phyloP scores from a whole-genome alignment of 2,329 filamentous ascomycete genomes.

The Capronia americana region DNA sequence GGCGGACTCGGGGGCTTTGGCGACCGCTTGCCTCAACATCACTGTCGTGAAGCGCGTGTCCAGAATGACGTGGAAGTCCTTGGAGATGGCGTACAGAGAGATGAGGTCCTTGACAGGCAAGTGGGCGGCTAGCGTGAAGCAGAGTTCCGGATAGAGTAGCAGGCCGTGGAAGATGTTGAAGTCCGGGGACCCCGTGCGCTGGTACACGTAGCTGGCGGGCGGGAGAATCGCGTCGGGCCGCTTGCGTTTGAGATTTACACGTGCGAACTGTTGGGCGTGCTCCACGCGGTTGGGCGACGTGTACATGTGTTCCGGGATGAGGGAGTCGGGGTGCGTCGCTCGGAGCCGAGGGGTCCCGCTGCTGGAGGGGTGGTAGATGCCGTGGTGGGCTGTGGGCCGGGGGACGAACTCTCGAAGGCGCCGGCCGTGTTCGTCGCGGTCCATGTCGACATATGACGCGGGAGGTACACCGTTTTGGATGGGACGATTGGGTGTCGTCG shows the following conservation, averaged over 20 bases:
- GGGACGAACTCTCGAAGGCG: slow-evolving; percentile 9
- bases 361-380: not conserved
- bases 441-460: slow-evolving; percentile 26
- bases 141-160: slow-evolving; percentile 56
- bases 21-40: slow-evolving; percentile 61
- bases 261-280: slow-evolving; percentile 27
- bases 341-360: not conserved
- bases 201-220: slow-evolving; percentile 35
- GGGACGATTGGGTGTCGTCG: slow-evolving; percentile 8
- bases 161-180: slow-evolving; percentile 41
- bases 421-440: slow-evolving; percentile 26
- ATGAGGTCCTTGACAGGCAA: slow-evolving; percentile 65
- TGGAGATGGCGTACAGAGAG: slow-evolving; percentile 69
- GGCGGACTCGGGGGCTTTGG: slow-evolving; percentile 62
- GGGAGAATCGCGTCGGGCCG: slow-evolving; percentile 32
- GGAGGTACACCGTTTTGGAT: not conserved
- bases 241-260: slow-evolving; percentile 34
- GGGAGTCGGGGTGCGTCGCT: slow-evolving; percentile 17
- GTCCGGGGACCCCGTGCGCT: slow-evolving; percentile 32
- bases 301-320: slow-evolving; percentile 31
- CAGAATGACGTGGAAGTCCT: slow-evolving; percentile 66
- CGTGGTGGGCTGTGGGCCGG: slow-evolving; percentile 14
- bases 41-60: slow-evolving; percentile 65
- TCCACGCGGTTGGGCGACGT: slow-evolving; percentile 32
- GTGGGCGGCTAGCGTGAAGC: slow-evolving; percentile 61